A percentile compares a stretch with the other conserved stretches of the same genome.
Conservation (phyloP, 768 basidiomycete species). For the Leccinum incarnatum region DNA sequence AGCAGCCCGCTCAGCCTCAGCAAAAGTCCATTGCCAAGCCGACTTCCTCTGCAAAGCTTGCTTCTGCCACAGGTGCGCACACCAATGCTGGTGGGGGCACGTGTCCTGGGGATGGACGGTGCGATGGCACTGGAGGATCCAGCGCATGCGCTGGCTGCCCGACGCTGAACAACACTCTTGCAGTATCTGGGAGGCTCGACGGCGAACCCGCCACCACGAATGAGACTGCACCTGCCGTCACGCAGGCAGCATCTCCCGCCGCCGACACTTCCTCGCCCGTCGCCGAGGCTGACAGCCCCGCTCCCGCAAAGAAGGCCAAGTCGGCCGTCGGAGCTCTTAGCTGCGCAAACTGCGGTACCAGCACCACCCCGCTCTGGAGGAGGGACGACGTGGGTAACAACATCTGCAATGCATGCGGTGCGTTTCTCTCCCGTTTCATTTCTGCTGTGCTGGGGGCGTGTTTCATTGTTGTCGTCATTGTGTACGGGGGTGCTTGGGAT, state of each 20-base stretch:
- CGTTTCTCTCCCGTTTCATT: constrained; percentile 36
- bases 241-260: constrained; percentile 27
- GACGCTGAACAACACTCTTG: constrained; percentile 85
- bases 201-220: constrained; percentile 32
- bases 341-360: constrained; percentile 88
- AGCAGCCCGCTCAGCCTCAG: constrained; percentile 24
- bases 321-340: constrained; percentile 68
- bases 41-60: constrained; percentile 27
- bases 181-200: constrained; percentile 42
- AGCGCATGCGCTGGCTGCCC: constrained; percentile 94
- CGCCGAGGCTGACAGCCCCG: constrained; percentile 29
- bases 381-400: constrained; percentile 89
- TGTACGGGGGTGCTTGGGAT: background rate
- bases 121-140: constrained; percentile 96
- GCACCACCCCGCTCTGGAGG: constrained; percentile 87
- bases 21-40: constrained; percentile 28
- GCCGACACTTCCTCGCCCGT: constrained; percentile 36
- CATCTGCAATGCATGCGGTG: constrained; percentile 94
- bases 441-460: constrained; percentile 25
- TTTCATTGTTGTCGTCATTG: constrained; percentile 17
- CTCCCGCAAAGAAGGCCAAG: constrained; percentile 32
- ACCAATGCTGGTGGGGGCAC: constrained; percentile 50
- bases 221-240: constrained; percentile 18
- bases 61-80: constrained; percentile 32
- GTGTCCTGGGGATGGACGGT: constrained; percentile 98